phyloP scores from a whole-genome alignment of 345 rosid genomes.

The Limnanthes douglasii region DNA sequence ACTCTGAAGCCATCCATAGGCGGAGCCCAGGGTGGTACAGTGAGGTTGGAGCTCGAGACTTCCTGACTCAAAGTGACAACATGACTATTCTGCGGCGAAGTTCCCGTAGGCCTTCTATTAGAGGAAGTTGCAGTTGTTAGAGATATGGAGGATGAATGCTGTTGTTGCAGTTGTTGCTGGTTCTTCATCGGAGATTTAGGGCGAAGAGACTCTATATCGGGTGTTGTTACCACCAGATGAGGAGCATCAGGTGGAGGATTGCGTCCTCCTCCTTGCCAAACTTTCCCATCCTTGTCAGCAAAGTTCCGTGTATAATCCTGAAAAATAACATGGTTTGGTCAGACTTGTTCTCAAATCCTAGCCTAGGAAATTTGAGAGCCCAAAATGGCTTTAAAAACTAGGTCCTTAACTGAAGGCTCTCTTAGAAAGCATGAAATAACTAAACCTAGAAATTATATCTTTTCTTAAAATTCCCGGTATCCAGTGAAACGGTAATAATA shows the following conservation, averaged over 20 bases:
- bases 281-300: slow-evolving; percentile 85
- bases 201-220: slow-evolving; percentile 76
- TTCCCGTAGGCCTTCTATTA: slow-evolving; percentile 50
- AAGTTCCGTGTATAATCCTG: slow-evolving; percentile 68
- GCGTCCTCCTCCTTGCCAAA: slow-evolving; percentile 98
- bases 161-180: slow-evolving; percentile 67
- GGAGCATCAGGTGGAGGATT: slow-evolving; percentile 91
- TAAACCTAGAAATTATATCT: no score
- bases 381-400: no score
- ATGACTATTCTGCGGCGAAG: slow-evolving; percentile 56
- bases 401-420: no score
- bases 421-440: no score
- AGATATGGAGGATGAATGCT: slow-evolving; percentile 47
- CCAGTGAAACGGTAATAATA: no score
- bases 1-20: slow-evolving; percentile 54
- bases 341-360: neutral
- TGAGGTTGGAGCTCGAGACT: slow-evolving; percentile 39
- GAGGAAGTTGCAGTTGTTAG: slow-evolving; percentile 42
- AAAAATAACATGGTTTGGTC: slow-evolving; percentile 6
- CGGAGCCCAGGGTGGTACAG: slow-evolving; percentile 40
- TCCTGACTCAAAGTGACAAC: slow-evolving; percentile 42
- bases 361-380: neutral
- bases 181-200: slow-evolving; percentile 97
- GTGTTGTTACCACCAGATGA: slow-evolving; percentile 74
- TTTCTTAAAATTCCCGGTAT: no score